phyloP scores from a whole-genome alignment of 768 basidiomycete genomes.

The Macrolepiota fuliginosa region DNA sequence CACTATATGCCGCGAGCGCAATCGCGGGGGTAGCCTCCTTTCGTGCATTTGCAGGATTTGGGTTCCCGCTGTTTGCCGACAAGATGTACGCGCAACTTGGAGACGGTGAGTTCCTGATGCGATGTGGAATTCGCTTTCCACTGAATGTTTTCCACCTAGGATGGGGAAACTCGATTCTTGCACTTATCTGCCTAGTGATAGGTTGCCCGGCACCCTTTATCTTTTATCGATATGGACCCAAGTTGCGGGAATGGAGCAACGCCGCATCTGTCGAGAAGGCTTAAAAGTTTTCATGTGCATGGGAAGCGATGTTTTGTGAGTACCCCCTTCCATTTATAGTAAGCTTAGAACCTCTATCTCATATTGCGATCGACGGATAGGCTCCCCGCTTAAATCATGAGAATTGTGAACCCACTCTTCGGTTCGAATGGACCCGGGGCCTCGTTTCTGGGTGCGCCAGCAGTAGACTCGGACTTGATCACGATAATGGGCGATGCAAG shows the following conservation, averaged over 20 bases:
- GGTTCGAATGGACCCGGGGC: not conserved
- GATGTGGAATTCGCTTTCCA: not conserved
- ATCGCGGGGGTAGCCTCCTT: slow-evolving; percentile 56
- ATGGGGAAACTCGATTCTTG: slow-evolving; percentile 56
- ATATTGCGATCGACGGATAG: not conserved
- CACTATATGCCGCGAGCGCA: slow-evolving; percentile 65
- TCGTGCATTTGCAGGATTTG: slow-evolving; percentile 57
- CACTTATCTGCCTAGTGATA: slow-evolving; percentile 45
- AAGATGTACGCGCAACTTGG: slow-evolving; percentile 53
- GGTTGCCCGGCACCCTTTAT: slow-evolving; percentile 50
- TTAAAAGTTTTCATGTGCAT: not conserved
- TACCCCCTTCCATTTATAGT: not conserved
- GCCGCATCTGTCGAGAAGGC: slow-evolving; percentile 29
- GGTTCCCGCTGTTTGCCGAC: slow-evolving; percentile 64
- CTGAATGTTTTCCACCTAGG: slow-evolving; percentile 28
- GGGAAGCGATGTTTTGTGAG: not conserved
- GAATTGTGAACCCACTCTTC: not conserved
- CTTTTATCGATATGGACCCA: slow-evolving; percentile 37
- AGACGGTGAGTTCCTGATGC: slow-evolving; percentile 25
- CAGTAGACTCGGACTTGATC: not conserved
- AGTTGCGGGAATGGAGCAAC: slow-evolving; percentile 35
- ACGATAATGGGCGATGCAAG: not conserved
- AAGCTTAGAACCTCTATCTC: not conserved
- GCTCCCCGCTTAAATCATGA: not conserved
- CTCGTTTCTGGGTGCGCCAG: not conserved